Evolutionary conservation across 1,139 yeast species (phyloP).

Genomic region (Debaryomyces subglobosus): DNA sequence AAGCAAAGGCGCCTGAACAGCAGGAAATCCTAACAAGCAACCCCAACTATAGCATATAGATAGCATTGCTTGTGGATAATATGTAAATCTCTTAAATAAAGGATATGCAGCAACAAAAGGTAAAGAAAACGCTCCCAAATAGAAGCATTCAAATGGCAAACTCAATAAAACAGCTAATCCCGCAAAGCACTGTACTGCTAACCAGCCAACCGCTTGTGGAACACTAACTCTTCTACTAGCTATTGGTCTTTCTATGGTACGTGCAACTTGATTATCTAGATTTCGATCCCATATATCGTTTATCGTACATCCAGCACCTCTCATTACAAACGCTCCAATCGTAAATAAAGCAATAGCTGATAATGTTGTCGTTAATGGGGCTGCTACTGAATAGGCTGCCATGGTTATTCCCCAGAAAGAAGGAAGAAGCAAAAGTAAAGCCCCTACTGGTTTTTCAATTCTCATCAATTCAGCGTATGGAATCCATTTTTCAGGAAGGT

Average conservation of each 20-base stretch:
- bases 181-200: constrained; percentile 74
- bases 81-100: constrained; percentile 88
- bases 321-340: constrained; percentile 84
- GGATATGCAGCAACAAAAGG: constrained; percentile 88
- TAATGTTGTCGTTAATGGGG: constrained; percentile 64
- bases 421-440: constrained; percentile 80
- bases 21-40: constrained; percentile 90
- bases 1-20: constrained; percentile 80
- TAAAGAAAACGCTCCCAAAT: constrained; percentile 79
- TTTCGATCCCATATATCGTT: constrained; percentile 87
- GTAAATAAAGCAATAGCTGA: constrained; percentile 70
- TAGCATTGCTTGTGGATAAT: constrained; percentile 87
- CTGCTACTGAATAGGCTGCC: constrained; percentile 77
- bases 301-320: constrained; percentile 98
- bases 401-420: constrained; percentile 80
- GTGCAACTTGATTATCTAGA: constrained; percentile 79
- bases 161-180: constrained; percentile 75
- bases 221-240: constrained; percentile 82
- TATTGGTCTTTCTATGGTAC: constrained; percentile 88
- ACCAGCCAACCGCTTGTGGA: constrained; percentile 71
- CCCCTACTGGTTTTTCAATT: constrained; percentile 92
- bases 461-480: constrained; percentile 94
- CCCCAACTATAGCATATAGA: constrained; percentile 95
- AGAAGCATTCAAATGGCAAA: constrained; percentile 80
- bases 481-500: constrained; percentile 69